Percentiles rank a stretch among this genome's conserved stretches.
These are phyloP conservation scores for Peronosclerospora sorghi DNA, from an alignment of 352 stramenopile genomes.

Conservation along the genomic window DNA sequence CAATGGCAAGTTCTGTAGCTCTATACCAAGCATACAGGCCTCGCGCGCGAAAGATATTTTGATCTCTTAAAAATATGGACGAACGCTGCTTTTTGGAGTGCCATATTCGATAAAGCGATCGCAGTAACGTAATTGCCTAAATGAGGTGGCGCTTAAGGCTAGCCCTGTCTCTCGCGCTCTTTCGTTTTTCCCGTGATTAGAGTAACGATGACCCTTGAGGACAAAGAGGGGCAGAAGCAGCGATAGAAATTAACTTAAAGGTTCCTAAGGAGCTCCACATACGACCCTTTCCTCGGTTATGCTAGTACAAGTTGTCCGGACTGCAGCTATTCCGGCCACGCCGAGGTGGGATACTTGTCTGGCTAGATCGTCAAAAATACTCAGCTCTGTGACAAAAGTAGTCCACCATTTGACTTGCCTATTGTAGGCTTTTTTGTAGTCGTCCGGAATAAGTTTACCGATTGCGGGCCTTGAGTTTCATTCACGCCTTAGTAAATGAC, in stretches of 20 bases:
- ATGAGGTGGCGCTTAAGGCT: not conserved
- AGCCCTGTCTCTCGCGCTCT: constrained; percentile 14
- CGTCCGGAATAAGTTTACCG: constrained; percentile 12
- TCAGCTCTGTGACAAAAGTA: constrained; percentile 17
- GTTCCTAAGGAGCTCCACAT: not conserved
- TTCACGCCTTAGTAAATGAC: constrained; percentile 22
- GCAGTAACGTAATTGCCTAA: not conserved
- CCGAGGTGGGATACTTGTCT: constrained; percentile 10
- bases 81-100: too few species aligned
- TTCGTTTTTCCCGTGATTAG: constrained; percentile 8
- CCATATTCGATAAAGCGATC: too few species aligned
- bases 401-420: constrained; percentile 3
- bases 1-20: not conserved
- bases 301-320: constrained; percentile 2
- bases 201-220: not conserved
- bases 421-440: constrained; percentile 7
- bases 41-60: constrained; percentile 6
- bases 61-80: not conserved
- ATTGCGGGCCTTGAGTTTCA: constrained; percentile 11
- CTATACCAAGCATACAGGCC: constrained; percentile 6
- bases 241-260: not conserved
- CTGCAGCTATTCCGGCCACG: not conserved
- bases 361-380: constrained; percentile 11
- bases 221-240: not conserved
- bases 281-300: not conserved